phyloP scores from a whole-genome alignment of 1,284 basidiomycete species.

The Neotropicomus parvogracilis region DNA sequence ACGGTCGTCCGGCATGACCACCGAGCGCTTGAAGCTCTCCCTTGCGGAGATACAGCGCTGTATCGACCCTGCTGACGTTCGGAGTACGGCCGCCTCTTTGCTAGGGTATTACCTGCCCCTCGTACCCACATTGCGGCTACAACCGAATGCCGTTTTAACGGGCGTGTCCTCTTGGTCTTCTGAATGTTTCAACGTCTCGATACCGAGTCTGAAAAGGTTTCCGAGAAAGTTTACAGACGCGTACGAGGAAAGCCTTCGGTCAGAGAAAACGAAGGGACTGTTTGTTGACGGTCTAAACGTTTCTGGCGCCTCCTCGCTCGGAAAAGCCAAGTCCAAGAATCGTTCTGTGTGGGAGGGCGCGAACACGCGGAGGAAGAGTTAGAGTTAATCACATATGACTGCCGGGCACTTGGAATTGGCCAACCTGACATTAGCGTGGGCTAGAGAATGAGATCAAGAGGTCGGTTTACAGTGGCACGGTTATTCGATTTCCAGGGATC shows the following conservation, averaged over 20 bases:
- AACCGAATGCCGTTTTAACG: constrained; percentile 49
- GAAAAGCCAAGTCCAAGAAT: constrained; percentile 24
- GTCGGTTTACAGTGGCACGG: too few species aligned
- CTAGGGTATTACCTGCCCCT: constrained; percentile 76
- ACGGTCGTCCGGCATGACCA: constrained; percentile 3
- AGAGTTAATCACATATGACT: too few species aligned
- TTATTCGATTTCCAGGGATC: not conserved
- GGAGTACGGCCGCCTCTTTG: constrained; percentile 66
- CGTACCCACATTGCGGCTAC: constrained; percentile 46
- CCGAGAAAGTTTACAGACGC: constrained; percentile 26
- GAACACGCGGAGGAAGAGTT: constrained; percentile 13
- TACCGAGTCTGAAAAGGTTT: constrained; percentile 21
- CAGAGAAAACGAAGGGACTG: constrained; percentile 21
- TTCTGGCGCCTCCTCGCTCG: constrained; percentile 17
- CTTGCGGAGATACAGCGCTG: constrained; percentile 39
- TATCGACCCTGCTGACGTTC: constrained; percentile 56
- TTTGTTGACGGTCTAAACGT: constrained; percentile 23
- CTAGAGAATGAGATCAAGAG: too few species aligned
- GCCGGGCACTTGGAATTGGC: too few species aligned
- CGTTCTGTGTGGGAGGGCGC: constrained; percentile 27
- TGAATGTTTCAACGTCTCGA: constrained; percentile 23
- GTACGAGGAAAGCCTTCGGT: constrained; percentile 16
- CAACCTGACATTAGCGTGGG: too few species aligned
- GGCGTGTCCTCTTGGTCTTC: constrained; percentile 68
- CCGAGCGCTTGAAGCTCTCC: constrained; percentile 23